Conservation (phyloP, 2,329 filamentous ascomycete genomes). For the Knoxdaviesia capensis region DNA sequence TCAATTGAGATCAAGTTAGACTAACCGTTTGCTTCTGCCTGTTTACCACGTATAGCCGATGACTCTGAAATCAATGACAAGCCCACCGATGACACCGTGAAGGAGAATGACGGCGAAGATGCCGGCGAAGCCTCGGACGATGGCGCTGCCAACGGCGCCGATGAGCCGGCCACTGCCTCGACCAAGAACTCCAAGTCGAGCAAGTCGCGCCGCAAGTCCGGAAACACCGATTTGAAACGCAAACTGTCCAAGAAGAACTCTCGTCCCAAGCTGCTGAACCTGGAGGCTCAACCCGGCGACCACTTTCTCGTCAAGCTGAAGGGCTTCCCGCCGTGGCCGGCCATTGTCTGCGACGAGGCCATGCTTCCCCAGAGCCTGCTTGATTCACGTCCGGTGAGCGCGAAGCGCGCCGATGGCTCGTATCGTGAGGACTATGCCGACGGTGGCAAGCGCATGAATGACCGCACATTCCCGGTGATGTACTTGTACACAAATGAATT, state of each 20-base stretch:
- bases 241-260: conserved; percentile 77
- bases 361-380: conserved; percentile 73
- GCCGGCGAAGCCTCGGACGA: conserved; percentile 2
- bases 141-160: conserved; percentile 11
- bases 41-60: no score
- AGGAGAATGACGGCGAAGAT: neutral
- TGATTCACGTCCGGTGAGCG: conserved; percentile 64
- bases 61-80: neutral
- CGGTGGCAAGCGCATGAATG: conserved; percentile 65
- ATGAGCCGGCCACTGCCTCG: conserved; percentile 10
- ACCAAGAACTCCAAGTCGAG: conserved; percentile 15
- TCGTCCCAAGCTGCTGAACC: conserved; percentile 46
- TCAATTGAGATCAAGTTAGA: no score
- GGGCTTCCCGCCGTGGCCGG: conserved; percentile 86
- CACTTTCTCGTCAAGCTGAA: conserved; percentile 87
- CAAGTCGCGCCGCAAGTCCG: conserved; percentile 51
- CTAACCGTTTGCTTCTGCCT: no score
- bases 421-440: conserved; percentile 77
- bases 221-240: conserved; percentile 42
- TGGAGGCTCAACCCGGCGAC: conserved; percentile 75
- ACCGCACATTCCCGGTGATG: conserved; percentile 87
- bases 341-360: conserved; percentile 80
- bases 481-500: conserved; percentile 92
- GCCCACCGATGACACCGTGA: conserved; percentile 3
- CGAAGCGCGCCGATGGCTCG: conserved; percentile 61